Base-by-base conservation (phyloP, 257 asterid species). In the Eucommia ulmoides region DNA sequence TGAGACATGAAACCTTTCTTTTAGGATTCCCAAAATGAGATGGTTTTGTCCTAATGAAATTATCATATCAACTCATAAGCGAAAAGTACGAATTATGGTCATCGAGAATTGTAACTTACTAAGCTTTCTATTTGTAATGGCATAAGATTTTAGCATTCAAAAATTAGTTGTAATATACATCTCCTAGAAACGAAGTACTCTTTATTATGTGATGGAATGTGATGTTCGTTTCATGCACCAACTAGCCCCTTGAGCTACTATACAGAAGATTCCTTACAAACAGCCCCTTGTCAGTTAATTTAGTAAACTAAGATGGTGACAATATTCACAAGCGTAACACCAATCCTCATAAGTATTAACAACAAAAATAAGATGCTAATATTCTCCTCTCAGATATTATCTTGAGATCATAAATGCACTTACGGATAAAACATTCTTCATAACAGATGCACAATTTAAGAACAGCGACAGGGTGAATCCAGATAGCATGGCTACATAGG, bases 361-460 rank as follows among this genome's bases (percentile, higher is more conserved):
- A 20, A 18, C 22, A 18, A 33, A 15, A 23, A 23, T 2, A 0
- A 35, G 11, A 35, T 35, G 11, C 3, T 15, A 2, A 35, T 10
- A 35, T 18, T 3, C 15, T 35, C 16, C 2, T 10, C 3, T 12
- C 52, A 55, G 20, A 45, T 21, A 20, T 10, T 22, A 23, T 35
- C 47, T 51, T 41, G 29, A 50, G 22, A 33, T 17, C 41, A 14
- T 15, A 57, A 9, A 57, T 47, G 45, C 24, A 74, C 97, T 78
- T 67, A 87, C 97, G 8, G 82, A 59, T 60, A 87, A 72, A 7
- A 72, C 67, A 50, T 78, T 87, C 80, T 83, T 81, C 55, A 76
- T 14, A 68, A 78, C 25, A 44, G 97, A 87, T 45, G 91, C 97
- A 41, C 70, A 68, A 54, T 72, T 83, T 23, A 87, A 74, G 47